Base-by-base conservation (phyloP, 2,329 filamentous ascomycete genomes). In the Nothopassalora personata region DNA sequence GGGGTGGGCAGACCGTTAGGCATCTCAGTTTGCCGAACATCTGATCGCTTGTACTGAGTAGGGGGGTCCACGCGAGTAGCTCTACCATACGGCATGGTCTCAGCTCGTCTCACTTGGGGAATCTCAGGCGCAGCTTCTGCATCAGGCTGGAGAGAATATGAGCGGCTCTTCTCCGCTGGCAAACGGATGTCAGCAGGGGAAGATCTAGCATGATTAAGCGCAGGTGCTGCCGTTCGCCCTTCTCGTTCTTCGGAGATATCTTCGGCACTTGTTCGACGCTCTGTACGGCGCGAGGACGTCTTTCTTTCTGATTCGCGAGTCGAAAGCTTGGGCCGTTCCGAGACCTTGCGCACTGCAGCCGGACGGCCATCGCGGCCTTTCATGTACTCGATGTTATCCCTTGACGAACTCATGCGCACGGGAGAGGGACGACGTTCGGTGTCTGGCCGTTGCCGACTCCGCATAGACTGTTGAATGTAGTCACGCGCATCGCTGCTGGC, bases 71-170 rank as follows among this genome's bases (percentile, higher is more conserved):
- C 34, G 10, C 61, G 58, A 10, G 59, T 56, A 19, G 57, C 27
- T 18, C 39, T 54, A 54, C 34, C 33, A 33, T 61, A 59, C 13
- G 71, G 77, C 77, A 77, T 77, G 0, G 76, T 79, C 53, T 79
- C 72, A 30, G 76, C 71, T 59, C 77, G 76, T 53, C 68, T 72
- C 48, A 78, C 68, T 4, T 70, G 71, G 55, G 71, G 72, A 52
- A 72, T 70, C 15, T 68, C 67, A 7, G 71, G 71, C 28, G 65
- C 59, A 23, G 68, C 31, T 11, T 63, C 59, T 19, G 59, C 54
- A 3, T 68, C 67, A 8, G 57, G 52, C 53, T 71, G 69, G 18
- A 72, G 47, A 13, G 71, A 72, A 18, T 66, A 58, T 15, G 68
- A 61, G 28, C 70, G 68, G 28, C 54, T 61, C 50, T 68, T 67